Evolutionary conservation across 139 green algal species (phyloP), one percentile per base, ranked within the genome.

Genomic region (Spirogloea muscicola): DNA sequence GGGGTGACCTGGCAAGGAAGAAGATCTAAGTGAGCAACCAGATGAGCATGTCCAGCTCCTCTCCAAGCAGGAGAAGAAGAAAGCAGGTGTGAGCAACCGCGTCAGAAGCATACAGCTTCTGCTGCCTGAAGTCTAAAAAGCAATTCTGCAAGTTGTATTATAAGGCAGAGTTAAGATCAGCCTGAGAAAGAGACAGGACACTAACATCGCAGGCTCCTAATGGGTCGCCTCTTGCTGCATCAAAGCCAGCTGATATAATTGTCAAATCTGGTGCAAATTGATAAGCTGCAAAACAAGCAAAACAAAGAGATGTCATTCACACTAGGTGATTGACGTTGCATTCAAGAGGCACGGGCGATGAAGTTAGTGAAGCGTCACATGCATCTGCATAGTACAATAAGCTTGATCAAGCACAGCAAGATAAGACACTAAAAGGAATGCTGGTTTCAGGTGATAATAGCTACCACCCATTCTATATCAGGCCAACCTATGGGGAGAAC

Each of bases 221-320:
- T 33, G 72, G 72, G 33, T 80, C 72, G 29, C 60, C 72, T 25
- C 27, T 7, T 39, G 72, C 72, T 10, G 78, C 78, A 36, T 84
- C 78, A 66, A 84, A 84, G 2, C 86, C 85, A 29, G 84, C 89
- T 55, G 84, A 90, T 36, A 93, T 76, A 27, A 96, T 44, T 7
- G 95, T 84, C 43, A 95, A 79, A 38, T 96, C 87, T n/a, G 91
- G 91, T 13, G 72, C 9, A 66, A 79, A 79, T 74, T 59, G 37
- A 69, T 7, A 66, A 1, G 43, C 59, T 79, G 61, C 42, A 67
- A 10, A 67, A 64, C 40, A 33, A 68, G 9, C 13, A 33, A 31
- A 61, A 68, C 42, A 71, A 5, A 9, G 33, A n/a, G 31, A 57
- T 71, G 4, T 10, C 62, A 57, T n/a, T n/a, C n/a, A n/a, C n/a